These are phyloP conservation scores for Fusarium sp. DNA, from an alignment of 2,329 filamentous ascomycete species.

Conservation along the genomic window DNA sequence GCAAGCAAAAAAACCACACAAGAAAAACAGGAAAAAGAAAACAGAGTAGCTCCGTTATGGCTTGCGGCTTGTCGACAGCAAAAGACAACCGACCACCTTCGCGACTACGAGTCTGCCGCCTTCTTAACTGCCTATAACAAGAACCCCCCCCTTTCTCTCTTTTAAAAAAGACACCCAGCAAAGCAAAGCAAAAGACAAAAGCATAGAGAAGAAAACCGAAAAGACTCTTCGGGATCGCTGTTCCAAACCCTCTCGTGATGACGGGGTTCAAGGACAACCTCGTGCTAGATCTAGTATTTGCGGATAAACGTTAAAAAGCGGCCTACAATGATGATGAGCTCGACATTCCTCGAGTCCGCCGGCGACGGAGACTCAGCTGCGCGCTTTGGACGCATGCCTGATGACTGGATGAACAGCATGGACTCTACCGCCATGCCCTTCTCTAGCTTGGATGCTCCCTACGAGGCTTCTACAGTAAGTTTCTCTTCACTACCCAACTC, in stretches of 20 bases:
- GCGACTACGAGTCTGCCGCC: constrained; percentile 44
- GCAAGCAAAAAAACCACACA: constrained; percentile 10
- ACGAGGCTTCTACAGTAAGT: constrained; percentile 40
- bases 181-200: background rate
- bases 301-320: constrained; percentile 33
- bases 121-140: constrained; percentile 43
- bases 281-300: constrained; percentile 42
- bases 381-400: constrained; percentile 21
- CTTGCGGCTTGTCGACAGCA: constrained; percentile 42
- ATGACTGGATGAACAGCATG: constrained; percentile 38
- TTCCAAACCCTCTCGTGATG: constrained; percentile 37
- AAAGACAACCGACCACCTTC: constrained; percentile 42
- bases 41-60: constrained; percentile 40
- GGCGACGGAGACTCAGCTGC: constrained; percentile 26
- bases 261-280: constrained; percentile 40
- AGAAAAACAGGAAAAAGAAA: constrained; percentile 9
- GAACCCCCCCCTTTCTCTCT: constrained; percentile 20
- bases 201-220: constrained; percentile 14
- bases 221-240: constrained; percentile 6
- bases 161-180: background rate
- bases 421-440: constrained; percentile 37
- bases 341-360: constrained; percentile 37
- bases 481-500: background rate
- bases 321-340: constrained; percentile 41
- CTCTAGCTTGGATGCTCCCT: constrained; percentile 30